Conservation (phyloP, 148 eudicot species). For the Arbutus unedo region DNA sequence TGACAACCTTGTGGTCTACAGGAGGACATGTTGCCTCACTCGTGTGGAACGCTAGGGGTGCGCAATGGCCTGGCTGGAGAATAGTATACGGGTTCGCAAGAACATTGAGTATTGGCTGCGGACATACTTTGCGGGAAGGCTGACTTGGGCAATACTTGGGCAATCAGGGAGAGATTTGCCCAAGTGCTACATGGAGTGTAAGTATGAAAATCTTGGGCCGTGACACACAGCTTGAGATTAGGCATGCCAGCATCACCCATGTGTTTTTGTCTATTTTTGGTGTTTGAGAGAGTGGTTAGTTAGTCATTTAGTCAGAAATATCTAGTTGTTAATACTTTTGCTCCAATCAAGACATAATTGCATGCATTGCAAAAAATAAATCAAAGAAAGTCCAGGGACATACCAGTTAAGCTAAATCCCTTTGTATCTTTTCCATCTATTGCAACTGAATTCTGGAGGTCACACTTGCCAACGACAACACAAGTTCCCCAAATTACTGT, state of each 20-base stretch:
- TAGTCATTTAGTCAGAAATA: background rate
- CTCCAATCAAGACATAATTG: background rate
- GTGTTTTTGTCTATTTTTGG: background rate
- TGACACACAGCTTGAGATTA: too few relatives aligned
- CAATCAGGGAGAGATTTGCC: too few relatives aligned
- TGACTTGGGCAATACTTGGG: too few relatives aligned
- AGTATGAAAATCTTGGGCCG: too few relatives aligned
- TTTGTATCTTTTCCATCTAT: conserved; percentile 39
- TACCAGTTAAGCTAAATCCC: conserved; percentile 46
- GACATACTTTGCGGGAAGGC: too few relatives aligned
- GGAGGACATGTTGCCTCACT: too few relatives aligned
- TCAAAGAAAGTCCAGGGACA: background rate
- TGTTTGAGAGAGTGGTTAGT: background rate
- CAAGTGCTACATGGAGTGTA: too few relatives aligned
- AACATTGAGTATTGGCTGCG: too few relatives aligned
- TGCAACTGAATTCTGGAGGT: conserved; percentile 32
- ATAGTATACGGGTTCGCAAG: too few relatives aligned
- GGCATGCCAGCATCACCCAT: background rate
- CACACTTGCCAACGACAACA: conserved; percentile 55
- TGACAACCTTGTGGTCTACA: too few relatives aligned
- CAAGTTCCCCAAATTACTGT: conserved; percentile 60
- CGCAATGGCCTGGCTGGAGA: too few relatives aligned
- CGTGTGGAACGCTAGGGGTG: too few relatives aligned
- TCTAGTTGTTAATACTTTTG: background rate
- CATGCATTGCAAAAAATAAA: background rate